Conservation (phyloP, 2,329 filamentous ascomycete species). For the Lasiodiplodia sp. region DNA sequence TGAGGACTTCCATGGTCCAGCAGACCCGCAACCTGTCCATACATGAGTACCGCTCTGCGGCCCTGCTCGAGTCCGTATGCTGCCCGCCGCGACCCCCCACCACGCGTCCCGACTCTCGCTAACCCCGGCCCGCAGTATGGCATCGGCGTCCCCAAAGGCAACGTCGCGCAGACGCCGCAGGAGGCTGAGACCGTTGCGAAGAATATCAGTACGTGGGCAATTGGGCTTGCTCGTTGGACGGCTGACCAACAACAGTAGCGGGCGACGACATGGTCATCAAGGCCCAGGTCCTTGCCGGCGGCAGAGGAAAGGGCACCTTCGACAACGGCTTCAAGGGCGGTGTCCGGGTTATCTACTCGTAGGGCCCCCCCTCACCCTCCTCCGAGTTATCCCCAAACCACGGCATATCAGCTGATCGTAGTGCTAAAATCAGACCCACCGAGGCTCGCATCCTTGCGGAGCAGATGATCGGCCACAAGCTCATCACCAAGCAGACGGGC, state of each 20-base stretch:
- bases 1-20: conserved; percentile 68
- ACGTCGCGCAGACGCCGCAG: conserved; percentile 80
- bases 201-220: conserved; percentile 71
- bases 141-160: conserved; percentile 88
- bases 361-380: conserved; percentile 40
- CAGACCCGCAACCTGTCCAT: conserved; percentile 92
- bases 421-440: conserved; percentile 66
- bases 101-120: conserved; percentile 14
- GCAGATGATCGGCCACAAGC: conserved; percentile 99
- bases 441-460: conserved; percentile 96
- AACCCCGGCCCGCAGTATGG: conserved; percentile 72
- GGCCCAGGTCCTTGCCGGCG: conserved; percentile 97
- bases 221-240: background rate
- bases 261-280: conserved; percentile 99
- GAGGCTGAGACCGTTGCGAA: conserved; percentile 94
- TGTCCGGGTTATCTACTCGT: conserved; percentile 98
- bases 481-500: conserved; percentile 99
- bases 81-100: conserved; percentile 32
- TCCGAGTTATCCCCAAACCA: conserved; percentile 25
- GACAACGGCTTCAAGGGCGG: conserved; percentile 99
- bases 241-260: conserved; percentile 50
- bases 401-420: conserved; percentile 26
- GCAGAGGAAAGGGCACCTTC: conserved; percentile 96
- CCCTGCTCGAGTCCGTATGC: conserved; percentile 76
- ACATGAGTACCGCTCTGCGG: conserved; percentile 96